A percentile compares a stretch with the other conserved stretches of the same genome.
These are phyloP conservation scores for Suillus luteus DNA, from an alignment of 768 basidiomycete genomes.

Conservation along the genomic window DNA sequence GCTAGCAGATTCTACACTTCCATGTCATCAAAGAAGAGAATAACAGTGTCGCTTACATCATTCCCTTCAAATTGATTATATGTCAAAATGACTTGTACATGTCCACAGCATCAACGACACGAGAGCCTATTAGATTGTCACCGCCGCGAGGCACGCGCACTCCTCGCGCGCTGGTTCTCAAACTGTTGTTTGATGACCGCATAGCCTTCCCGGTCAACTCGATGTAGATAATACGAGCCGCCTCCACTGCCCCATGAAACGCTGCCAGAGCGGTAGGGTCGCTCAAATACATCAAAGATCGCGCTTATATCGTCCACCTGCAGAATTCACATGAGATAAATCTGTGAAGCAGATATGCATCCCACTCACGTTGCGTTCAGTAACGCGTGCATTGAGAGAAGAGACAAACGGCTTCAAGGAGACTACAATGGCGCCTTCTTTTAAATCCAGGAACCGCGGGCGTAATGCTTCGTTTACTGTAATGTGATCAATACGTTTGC, in stretches of 20 bases:
- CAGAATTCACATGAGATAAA: slow-evolving; percentile 9
- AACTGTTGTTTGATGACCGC: slow-evolving; percentile 57
- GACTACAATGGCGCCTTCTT: slow-evolving; percentile 88
- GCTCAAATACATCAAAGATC: slow-evolving; percentile 77
- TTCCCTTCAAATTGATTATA: background rate
- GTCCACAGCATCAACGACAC: background rate
- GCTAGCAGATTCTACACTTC: background rate
- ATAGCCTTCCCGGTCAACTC: slow-evolving; percentile 74
- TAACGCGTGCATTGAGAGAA: slow-evolving; percentile 68
- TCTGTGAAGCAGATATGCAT: background rate
- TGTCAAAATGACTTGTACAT: background rate
- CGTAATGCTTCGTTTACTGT: slow-evolving; percentile 86
- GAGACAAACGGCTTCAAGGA: slow-evolving; percentile 87
- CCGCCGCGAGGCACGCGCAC: slow-evolving; percentile 25
- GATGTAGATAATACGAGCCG: slow-evolving; percentile 75
- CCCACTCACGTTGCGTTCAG: slow-evolving; percentile 73
- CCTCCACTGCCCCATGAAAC: slow-evolving; percentile 81
- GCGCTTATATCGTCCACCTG: slow-evolving; percentile 79
- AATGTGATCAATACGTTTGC: slow-evolving; percentile 9
- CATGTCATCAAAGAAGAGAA: background rate
- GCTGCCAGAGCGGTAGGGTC: slow-evolving; percentile 65
- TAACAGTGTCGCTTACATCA: background rate
- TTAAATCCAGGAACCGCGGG: slow-evolving; percentile 91
- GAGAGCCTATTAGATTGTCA: slow-evolving; percentile 10
- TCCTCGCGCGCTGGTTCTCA: slow-evolving; percentile 46